A percentile compares a stretch with the other conserved stretches of the same genome.
phyloP scores from a whole-genome alignment of 208 protist species.

The Tritrichomonas musculus region DNA sequence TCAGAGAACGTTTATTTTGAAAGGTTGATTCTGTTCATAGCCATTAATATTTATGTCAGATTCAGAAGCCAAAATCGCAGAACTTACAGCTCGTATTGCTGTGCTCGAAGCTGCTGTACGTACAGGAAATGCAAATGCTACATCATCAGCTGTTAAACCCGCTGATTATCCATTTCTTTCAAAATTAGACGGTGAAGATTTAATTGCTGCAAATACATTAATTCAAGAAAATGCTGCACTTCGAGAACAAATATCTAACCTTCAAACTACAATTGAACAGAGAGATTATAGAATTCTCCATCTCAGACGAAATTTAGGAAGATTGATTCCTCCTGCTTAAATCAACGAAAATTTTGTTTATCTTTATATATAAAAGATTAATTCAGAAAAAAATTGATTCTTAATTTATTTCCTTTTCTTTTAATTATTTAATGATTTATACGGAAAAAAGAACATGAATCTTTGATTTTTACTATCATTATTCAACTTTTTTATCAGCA shows the following conservation, averaged over 20 bases:
- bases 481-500: too few species aligned
- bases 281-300: neutral
- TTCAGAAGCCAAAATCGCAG: neutral
- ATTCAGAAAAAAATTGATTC: too few species aligned
- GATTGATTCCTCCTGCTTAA: too few species aligned
- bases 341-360: too few species aligned
- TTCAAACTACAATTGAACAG: neutral
- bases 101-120: neutral
- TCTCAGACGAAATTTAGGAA: neutral
- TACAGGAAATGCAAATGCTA: neutral
- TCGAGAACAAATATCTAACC: neutral
- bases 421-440: too few species aligned
- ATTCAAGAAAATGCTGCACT: neutral
- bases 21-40: too few species aligned
- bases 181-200: conserved; percentile 1
- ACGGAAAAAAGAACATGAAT: too few species aligned
- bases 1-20: too few species aligned
- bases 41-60: too few species aligned
- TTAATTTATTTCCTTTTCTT: too few species aligned
- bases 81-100: conserved; percentile 5
- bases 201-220: neutral
- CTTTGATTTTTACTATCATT: too few species aligned
- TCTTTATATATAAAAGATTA: too few species aligned
- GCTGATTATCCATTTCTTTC: neutral
- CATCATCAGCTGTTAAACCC: neutral